Evolutionary conservation across 305 asterid genomes (phyloP).

Genomic region (Ajuga reptans): DNA sequence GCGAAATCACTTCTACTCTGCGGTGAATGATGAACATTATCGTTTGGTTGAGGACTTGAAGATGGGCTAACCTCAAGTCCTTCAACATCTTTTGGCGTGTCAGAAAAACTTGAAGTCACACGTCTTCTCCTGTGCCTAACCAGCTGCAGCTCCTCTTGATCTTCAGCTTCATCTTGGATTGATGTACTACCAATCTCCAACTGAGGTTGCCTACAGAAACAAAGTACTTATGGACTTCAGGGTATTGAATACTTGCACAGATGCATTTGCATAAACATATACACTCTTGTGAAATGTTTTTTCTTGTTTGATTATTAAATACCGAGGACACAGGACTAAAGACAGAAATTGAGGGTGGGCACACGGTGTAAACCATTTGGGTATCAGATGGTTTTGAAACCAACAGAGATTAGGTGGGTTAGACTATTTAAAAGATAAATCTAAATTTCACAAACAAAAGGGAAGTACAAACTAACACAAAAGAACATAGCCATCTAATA

Average conservation of each 20-base stretch:
- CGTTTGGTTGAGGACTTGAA: conserved; percentile 44
- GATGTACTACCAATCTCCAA: conserved; percentile 65
- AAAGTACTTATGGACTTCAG: conserved; percentile 2
- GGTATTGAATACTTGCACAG: neutral
- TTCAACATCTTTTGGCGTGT: conserved; percentile 34
- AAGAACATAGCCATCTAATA: neutral
- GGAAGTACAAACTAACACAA: neutral
- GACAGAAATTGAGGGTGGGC: neutral
- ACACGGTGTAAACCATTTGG: neutral
- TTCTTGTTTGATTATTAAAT: neutral
- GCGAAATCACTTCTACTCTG: conserved; percentile 45
- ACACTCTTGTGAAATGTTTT: neutral
- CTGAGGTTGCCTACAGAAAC: conserved; percentile 42
- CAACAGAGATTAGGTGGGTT: neutral
- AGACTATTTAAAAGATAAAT: neutral
- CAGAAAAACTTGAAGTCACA: conserved; percentile 39
- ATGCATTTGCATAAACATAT: neutral
- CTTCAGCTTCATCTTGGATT: conserved; percentile 62
- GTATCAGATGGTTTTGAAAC: conserved; percentile 3
- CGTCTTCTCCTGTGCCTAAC: conserved; percentile 74
- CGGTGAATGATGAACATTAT: conserved; percentile 30
- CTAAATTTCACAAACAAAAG: neutral
- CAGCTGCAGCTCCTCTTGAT: conserved; percentile 61
- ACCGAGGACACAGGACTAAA: neutral
- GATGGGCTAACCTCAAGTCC: conserved; percentile 55